phyloP scores from a whole-genome alignment of 345 rosid species.

The Luvunga scandens region DNA sequence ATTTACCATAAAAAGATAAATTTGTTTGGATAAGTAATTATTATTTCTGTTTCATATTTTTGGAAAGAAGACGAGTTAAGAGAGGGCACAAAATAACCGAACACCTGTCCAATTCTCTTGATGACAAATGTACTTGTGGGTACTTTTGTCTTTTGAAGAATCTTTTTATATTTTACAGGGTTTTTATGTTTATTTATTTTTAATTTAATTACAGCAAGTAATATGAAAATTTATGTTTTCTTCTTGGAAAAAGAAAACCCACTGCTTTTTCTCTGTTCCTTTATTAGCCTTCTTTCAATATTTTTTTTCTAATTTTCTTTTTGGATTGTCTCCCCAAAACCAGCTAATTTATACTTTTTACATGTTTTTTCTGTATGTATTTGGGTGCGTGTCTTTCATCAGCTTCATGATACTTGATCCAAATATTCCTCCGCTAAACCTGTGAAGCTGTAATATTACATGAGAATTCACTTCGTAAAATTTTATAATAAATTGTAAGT shows the following conservation, averaged over 20 bases:
- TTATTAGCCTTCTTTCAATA: not conserved
- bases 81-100: slow-evolving; percentile 16
- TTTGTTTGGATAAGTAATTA: not conserved
- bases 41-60: not conserved
- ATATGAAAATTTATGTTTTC: not conserved
- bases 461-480: too few relatives aligned
- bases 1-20: not conserved
- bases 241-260: not conserved
- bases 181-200: not conserved
- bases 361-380: not conserved
- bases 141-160: slow-evolving; percentile 23
- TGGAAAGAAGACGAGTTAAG: not conserved
- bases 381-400: not conserved
- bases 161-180: not conserved
- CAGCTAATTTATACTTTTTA: slow-evolving; percentile 9
- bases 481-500: too few relatives aligned
- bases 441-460: too few relatives aligned
- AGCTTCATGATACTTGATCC: slow-evolving; percentile 11
- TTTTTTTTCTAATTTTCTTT: not conserved
- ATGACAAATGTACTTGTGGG: slow-evolving; percentile 36
- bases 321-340: slow-evolving; percentile 14
- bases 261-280: not conserved
- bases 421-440: not conserved
- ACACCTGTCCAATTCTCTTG: slow-evolving; percentile 30
- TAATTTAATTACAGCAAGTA: not conserved